Percentiles rank a stretch among this genome's conserved stretches.
These are phyloP conservation scores for Coix lacrymajobi DNA, from an alignment of 176 grass and related monocot species.

Conservation along the genomic window DNA sequence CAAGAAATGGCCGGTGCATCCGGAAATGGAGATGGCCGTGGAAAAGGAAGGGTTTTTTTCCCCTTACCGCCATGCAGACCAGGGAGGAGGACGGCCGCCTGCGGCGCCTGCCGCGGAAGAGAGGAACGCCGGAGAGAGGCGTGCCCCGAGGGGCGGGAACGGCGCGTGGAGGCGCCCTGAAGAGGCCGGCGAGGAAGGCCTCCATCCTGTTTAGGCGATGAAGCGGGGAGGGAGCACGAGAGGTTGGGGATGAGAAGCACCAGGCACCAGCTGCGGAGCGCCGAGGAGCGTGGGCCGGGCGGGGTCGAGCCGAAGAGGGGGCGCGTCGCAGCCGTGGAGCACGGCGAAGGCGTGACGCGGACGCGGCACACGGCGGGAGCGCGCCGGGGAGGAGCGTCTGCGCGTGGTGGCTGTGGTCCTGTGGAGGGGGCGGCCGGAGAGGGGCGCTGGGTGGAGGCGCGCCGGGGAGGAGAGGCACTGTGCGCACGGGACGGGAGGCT, in stretches of 20 bases:
- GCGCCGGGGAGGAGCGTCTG: no score
- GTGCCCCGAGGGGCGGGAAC: background rate
- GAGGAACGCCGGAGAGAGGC: background rate
- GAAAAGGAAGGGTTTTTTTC: background rate
- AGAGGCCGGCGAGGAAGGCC: constrained; percentile 52
- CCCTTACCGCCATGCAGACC: constrained; percentile 80
- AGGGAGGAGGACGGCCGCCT: constrained; percentile 36
- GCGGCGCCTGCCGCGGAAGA: constrained; percentile 15
- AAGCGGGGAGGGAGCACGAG: background rate
- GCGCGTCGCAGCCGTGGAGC: no score
- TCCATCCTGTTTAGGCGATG: constrained; percentile 40
- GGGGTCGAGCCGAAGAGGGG: no score
- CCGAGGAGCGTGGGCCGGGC: no score
- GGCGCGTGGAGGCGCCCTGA: constrained; percentile 44
- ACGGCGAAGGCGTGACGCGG: no score
- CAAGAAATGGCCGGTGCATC: background rate
- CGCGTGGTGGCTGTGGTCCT: no score
- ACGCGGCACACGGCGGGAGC: no score
- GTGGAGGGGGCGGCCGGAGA: no score
- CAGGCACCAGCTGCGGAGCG: background rate
- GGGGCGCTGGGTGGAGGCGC: no score
- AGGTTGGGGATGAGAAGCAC: background rate
- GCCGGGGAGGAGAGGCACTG: no score
- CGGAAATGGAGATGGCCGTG: background rate
- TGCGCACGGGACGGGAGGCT: no score